Base-by-base conservation (phyloP, 2,329 filamentous ascomycete genomes). In the Aspergillus tamarii region DNA sequence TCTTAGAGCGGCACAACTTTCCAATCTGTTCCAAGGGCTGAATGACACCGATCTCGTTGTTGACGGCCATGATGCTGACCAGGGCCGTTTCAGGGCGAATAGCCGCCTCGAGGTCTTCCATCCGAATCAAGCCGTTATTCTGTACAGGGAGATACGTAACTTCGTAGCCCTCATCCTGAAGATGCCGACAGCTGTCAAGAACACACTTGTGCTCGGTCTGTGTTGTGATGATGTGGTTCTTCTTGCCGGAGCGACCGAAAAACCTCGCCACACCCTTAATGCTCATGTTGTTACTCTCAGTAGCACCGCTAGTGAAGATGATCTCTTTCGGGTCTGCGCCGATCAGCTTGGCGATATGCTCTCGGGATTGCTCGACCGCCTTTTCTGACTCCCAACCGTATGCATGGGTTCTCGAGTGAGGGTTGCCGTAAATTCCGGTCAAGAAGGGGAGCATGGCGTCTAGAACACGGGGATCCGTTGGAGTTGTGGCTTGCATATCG, bases 191-290 rank as follows among this genome's bases (percentile, higher is more conserved):
- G 82, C 94, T 97, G 81, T 99, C 95, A 59, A 99, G 85, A 19
- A 99, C 95, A 80, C 95, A 99, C 83, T 99, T 99, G 85, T 99
- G 95, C 81, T 99, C 95, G 0, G 95, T 99, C 82, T 98, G 95
- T 45, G 89, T 93, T 28, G 95, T 99, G 78, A 99, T 93, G 74
- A 99, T 94, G 80, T 99, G 95, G 82, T 91, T 97, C 88, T 98
- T 98, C 88, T 97, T 97, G 72, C 93, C 94, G 2, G 88, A 89
- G 63, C 92, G 88, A 69, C 93, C 93, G 77, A 97, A 97, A 82
- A 99, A 99, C 67, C 94, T 87, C 23, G 95, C 94, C 10, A 99
- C 94, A 67, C 95, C 95, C 83, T 99, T 99, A 83, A 99, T 93
- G 80, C 93, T 97, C 95, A 99, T 99, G 75, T 99, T 99, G 82